Percentiles rank a stretch among this genome's conserved stretches.
Evolutionary conservation across 2,329 filamentous ascomycete genomes (phyloP).

Genomic region (Colletotrichum sojae): DNA sequence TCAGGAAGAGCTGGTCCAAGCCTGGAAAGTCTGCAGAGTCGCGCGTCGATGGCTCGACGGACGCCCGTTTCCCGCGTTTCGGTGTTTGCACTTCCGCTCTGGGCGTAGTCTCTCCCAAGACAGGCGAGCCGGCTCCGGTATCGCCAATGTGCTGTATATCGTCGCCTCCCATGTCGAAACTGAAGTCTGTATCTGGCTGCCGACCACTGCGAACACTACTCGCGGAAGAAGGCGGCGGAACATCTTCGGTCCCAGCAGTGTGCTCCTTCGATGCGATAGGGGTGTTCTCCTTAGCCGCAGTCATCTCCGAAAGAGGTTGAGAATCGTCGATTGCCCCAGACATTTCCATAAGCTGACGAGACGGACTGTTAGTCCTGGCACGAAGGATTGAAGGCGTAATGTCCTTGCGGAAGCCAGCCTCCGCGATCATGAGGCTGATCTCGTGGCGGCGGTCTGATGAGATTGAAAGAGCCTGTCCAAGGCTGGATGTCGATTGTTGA

Average conservation of each 20-base stretch:
- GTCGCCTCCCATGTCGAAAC: conserved; percentile 51
- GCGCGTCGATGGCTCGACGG: conserved; percentile 35
- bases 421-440: conserved; percentile 60
- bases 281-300: conserved; percentile 14
- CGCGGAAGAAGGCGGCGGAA: conserved; percentile 53
- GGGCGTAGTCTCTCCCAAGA: conserved; percentile 15
- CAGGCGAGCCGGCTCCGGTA: conserved; percentile 17
- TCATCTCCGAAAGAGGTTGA: conserved; percentile 22
- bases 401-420: conserved; percentile 63
- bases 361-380: conserved; percentile 47
- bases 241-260: conserved; percentile 44
- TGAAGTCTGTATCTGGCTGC: conserved; percentile 62
- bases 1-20: conserved; percentile 56
- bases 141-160: conserved; percentile 42
- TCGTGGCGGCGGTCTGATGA: conserved; percentile 52
- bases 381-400: conserved; percentile 55
- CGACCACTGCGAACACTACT: conserved; percentile 63
- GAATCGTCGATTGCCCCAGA: conserved; percentile 30
- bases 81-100: conserved; percentile 27
- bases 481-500: conserved; percentile 10
- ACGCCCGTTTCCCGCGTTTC: conserved; percentile 5
- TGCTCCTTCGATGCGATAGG: conserved; percentile 4
- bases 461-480: conserved; percentile 43
- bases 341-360: conserved; percentile 48
- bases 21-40: conserved; percentile 53